These are phyloP conservation scores for Colletotrichum musae DNA, from an alignment of 2,329 filamentous ascomycete genomes.

Conservation along the genomic window DNA sequence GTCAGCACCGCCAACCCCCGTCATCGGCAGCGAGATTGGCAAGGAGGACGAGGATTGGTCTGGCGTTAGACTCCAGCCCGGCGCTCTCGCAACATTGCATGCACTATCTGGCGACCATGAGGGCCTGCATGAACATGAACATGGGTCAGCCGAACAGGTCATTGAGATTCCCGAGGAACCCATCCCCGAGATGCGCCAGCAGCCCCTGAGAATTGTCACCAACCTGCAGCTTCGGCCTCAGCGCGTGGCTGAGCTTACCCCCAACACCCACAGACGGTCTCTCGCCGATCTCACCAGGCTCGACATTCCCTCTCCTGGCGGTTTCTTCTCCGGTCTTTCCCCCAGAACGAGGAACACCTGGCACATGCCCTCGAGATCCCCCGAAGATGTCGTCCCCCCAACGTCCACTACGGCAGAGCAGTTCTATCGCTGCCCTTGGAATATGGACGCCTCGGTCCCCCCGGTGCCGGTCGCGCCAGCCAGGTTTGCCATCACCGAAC, in stretches of 20 bases:
- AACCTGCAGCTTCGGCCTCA: conserved; percentile 50
- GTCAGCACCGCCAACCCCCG: conserved; percentile 88
- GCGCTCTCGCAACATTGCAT: conserved; percentile 84
- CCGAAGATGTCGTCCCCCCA: conserved; percentile 72
- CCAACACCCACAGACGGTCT: conserved; percentile 66
- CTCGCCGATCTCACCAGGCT: conserved; percentile 83
- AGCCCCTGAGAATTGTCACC: conserved; percentile 65
- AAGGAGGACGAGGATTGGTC: conserved; percentile 77
- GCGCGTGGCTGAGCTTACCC: conserved; percentile 51
- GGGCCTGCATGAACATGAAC: conserved; percentile 71
- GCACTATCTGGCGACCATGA: conserved; percentile 74
- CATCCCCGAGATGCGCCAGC: conserved; percentile 67
- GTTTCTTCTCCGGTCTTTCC: conserved; percentile 90
- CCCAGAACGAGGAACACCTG: conserved; percentile 85
- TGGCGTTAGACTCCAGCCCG: conserved; percentile 82
- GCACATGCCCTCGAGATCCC: conserved; percentile 73
- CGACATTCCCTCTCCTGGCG: conserved; percentile 91
- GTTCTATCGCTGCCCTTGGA: conserved; percentile 91
- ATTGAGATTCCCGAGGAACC: conserved; percentile 63
- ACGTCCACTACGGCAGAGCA: conserved; percentile 93
- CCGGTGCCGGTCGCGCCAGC: conserved; percentile 47
- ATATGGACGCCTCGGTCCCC: conserved; percentile 56
- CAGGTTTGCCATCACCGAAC: conserved; percentile 49
- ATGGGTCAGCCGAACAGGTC: conserved; percentile 64
- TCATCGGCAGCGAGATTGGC: conserved; percentile 71